These are phyloP conservation scores for Pulveroboletus sp. DNA, from an alignment of 768 basidiomycete genomes.

Conservation along the genomic window DNA sequence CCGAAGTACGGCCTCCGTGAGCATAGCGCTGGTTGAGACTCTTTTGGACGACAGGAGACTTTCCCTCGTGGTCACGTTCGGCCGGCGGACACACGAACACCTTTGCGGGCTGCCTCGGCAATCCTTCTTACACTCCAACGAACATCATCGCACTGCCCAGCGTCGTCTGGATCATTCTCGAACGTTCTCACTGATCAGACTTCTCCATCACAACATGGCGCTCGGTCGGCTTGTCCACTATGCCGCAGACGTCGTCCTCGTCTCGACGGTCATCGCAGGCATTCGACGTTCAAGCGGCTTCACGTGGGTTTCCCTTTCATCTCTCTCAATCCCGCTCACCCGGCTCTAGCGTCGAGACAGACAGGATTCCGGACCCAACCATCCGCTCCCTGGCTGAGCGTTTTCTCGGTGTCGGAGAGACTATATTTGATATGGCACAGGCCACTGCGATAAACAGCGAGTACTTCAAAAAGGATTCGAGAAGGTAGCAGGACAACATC, in stretches of 20 bases:
- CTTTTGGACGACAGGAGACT: conserved; percentile 9
- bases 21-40: conserved; percentile 8
- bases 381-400: conserved; percentile 70
- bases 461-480: conserved; percentile 66
- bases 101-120: background rate
- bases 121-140: background rate
- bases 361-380: conserved; percentile 71
- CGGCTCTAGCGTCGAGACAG: conserved; percentile 57
- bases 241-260: conserved; percentile 73
- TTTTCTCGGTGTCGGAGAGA: conserved; percentile 84
- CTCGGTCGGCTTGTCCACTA: conserved; percentile 76
- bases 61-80: conserved; percentile 13
- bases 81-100: background rate
- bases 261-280: conserved; percentile 89
- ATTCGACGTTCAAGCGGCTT: conserved; percentile 88
- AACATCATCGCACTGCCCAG: background rate
- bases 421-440: conserved; percentile 81
- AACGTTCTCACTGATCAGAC: no score
- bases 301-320: conserved; percentile 51
- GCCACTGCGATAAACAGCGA: conserved; percentile 80
- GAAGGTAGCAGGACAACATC: conserved; percentile 23
- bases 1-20: conserved; percentile 43
- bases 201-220: conserved; percentile 40
- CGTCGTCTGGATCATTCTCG: background rate
- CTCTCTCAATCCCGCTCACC: background rate